phyloP scores from a whole-genome alignment of 331 rosid genomes.

The Spiraea crenata region DNA sequence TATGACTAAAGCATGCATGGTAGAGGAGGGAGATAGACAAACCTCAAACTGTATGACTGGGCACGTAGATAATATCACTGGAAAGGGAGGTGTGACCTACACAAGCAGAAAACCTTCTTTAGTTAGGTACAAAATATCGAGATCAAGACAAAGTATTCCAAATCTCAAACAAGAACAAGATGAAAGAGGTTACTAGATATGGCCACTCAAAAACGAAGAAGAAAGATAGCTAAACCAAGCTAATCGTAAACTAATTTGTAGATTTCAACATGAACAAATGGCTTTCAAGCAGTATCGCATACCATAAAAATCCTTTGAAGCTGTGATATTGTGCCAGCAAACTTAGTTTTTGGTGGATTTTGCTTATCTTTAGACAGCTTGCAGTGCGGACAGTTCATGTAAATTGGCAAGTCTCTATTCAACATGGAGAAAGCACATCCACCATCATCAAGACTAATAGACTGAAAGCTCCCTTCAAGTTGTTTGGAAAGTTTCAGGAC shows the following conservation, averaged over 20 bases:
- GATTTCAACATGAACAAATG: slow-evolving; percentile 7
- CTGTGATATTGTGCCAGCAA: slow-evolving; percentile 82
- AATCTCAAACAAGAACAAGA: not conserved
- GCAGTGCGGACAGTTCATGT: slow-evolving; percentile 90
- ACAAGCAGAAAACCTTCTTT: slow-evolving; percentile 25
- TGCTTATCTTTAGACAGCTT: slow-evolving; percentile 56
- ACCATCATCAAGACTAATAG: slow-evolving; percentile 45
- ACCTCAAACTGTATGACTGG: slow-evolving; percentile 92
- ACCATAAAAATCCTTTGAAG: slow-evolving; percentile 89
- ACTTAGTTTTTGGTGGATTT: slow-evolving; percentile 55
- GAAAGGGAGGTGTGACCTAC: slow-evolving; percentile 93
- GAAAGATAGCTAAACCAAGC: not conserved
- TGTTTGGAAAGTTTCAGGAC: slow-evolving; percentile 38
- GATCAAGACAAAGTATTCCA: not conserved
- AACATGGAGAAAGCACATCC: slow-evolving; percentile 68
- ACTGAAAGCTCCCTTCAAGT: slow-evolving; percentile 51
- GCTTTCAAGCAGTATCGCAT: slow-evolving; percentile 34
- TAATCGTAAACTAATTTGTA: not conserved
- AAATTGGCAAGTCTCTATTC: slow-evolving; percentile 74
- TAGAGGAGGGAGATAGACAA: slow-evolving; percentile 10
- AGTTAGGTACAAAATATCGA: not conserved
- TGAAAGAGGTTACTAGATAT: not conserved
- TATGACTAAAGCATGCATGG: not conserved
- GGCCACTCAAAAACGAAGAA: not conserved
- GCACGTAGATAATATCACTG: slow-evolving; percentile 65